A percentile compares a stretch with the other conserved stretches of the same genome.
Evolutionary conservation across 1,139 yeast species (phyloP).

Genomic region (Magnusiomyces clavatus): DNA sequence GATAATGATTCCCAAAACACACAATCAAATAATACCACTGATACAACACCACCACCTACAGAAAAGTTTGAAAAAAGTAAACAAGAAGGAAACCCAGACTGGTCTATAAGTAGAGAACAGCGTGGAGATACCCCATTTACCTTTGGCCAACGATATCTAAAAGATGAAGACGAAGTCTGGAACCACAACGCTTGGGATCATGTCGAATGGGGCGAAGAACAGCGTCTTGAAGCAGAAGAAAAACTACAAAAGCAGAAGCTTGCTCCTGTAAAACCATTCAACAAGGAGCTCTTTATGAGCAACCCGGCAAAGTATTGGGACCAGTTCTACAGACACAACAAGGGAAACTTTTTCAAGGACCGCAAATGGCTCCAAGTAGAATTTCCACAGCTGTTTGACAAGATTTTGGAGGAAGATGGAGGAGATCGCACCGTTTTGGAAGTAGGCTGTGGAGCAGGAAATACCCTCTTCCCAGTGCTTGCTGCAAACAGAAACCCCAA

Average conservation of each 20-base stretch:
- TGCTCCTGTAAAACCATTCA: slow-evolving; percentile 78
- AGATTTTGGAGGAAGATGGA: slow-evolving; percentile 53
- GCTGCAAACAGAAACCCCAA: slow-evolving; percentile 74
- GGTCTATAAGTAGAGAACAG: slow-evolving; percentile 20
- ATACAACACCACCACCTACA: too few relatives aligned
- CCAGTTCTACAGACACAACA: slow-evolving; percentile 80
- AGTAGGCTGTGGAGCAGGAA: slow-evolving; percentile 98
- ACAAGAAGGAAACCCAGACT: not conserved
- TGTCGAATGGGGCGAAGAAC: slow-evolving; percentile 96
- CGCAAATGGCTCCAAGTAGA: slow-evolving; percentile 94
- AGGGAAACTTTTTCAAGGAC: slow-evolving; percentile 91
- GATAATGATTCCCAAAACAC: too few relatives aligned
- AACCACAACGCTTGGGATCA: slow-evolving; percentile 96
- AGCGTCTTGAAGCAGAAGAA: slow-evolving; percentile 63
- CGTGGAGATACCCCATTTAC: slow-evolving; percentile 83
- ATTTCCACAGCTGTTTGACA: slow-evolving; percentile 76
- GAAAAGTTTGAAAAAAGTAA: too few relatives aligned
- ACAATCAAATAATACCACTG: too few relatives aligned
- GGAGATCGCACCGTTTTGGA: slow-evolving; percentile 75
- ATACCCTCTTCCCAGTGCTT: slow-evolving; percentile 85
- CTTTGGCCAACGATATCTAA: slow-evolving; percentile 78
- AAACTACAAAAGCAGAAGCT: slow-evolving; percentile 70
- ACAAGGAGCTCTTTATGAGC: slow-evolving; percentile 65
- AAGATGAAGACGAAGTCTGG: slow-evolving; percentile 70
- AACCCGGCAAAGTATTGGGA: slow-evolving; percentile 97